These are phyloP conservation scores for Bidens hawaiensis DNA, from an alignment of 140 eudicot genomes.

Conservation along the genomic window DNA sequence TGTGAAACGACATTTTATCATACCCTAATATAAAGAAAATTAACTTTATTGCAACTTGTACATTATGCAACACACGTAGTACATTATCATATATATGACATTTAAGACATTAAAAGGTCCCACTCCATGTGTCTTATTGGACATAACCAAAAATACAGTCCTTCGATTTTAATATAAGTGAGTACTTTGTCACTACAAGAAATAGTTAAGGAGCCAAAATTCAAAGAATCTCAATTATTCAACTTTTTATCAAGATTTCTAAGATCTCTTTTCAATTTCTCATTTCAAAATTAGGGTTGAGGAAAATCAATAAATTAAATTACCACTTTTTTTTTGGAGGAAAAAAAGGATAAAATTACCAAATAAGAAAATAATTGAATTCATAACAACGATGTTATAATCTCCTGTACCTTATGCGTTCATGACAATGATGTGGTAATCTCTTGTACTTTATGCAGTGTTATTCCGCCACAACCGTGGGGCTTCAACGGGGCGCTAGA, in stretches of 20 bases:
- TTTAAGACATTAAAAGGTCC: conserved; percentile 5
- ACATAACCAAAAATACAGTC: conserved; percentile 33
- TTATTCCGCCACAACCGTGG: no score
- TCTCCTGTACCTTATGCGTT: no score
- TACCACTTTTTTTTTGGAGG: not conserved
- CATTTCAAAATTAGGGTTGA: conserved; percentile 6
- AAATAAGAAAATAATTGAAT: no score
- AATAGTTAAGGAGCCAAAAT: conserved; percentile 36
- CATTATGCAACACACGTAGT: not conserved
- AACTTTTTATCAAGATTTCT: conserved; percentile 8
- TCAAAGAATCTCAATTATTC: conserved; percentile 29
- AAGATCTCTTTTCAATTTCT: conserved; percentile 6
- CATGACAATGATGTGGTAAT: no score
- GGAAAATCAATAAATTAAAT: not conserved
- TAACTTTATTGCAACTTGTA: not conserved
- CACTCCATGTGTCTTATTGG: conserved; percentile 39
- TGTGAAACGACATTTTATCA: not conserved
- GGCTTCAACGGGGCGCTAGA: no score
- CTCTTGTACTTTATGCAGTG: no score
- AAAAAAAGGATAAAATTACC: no score
- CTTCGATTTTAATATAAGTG: conserved; percentile 13
- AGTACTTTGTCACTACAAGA: conserved; percentile 29
- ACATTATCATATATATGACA: conserved; percentile 3
- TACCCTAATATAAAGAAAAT: not conserved
- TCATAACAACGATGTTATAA: no score